These are phyloP conservation scores for Debaryomyces hansenii DNA, from an alignment of 805 yeast genomes.

Conservation along the genomic window DNA sequence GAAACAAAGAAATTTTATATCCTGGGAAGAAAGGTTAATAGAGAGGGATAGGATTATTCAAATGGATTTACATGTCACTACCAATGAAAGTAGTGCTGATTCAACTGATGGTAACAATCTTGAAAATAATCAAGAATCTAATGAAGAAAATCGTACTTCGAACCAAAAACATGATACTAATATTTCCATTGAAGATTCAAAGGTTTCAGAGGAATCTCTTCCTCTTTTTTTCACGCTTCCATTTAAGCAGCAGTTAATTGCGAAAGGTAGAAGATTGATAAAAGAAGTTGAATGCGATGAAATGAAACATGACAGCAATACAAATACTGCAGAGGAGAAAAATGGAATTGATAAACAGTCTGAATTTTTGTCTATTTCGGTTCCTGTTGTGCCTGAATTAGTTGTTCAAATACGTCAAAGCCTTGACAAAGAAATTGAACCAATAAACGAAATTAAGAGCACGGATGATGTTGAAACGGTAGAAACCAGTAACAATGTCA, in stretches of 20 bases:
- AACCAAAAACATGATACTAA: neutral
- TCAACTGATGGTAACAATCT: conserved; percentile 23
- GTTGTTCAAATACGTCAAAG: conserved; percentile 19
- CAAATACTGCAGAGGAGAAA: neutral
- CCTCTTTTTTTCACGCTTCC: conserved; percentile 18
- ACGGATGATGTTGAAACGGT: conserved; percentile 1
- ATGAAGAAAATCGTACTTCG: neutral
- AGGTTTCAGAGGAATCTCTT: neutral
- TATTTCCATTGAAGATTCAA: conserved; percentile 3
- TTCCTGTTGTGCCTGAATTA: conserved; percentile 26
- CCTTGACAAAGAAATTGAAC: conserved; percentile 23
- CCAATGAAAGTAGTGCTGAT: conserved; percentile 20
- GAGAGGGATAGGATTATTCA: conserved; percentile 29
- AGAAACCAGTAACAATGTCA: neutral
- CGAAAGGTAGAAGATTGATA: conserved; percentile 15
- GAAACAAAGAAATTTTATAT: conserved; percentile 27
- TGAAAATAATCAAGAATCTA: neutral
- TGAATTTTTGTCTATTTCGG: conserved; percentile 10
- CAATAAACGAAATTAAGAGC: conserved; percentile 15
- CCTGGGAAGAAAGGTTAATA: conserved; percentile 37
- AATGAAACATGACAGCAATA: neutral
- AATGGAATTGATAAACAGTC: conserved; percentile 1
- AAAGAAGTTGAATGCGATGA: conserved; percentile 1
- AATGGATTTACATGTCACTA: conserved; percentile 18
- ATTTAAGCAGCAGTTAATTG: conserved; percentile 22